Percentiles rank a stretch among this genome's conserved stretches.
phyloP scores from a whole-genome alignment of 1,284 basidiomycete genomes.

The Moniliophthora roreri region DNA sequence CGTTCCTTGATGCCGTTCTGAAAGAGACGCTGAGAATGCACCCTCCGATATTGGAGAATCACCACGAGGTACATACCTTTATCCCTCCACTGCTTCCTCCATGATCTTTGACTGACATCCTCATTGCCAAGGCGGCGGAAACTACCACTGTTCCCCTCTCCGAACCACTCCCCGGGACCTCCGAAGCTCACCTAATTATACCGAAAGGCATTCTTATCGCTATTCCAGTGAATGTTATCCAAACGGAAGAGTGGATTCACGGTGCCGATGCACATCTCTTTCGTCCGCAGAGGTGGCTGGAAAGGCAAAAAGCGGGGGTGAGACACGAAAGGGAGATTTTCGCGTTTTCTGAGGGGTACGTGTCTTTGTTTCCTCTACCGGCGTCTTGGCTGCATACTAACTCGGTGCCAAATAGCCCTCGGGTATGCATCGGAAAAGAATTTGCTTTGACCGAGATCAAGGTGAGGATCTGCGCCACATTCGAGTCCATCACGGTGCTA shows the following conservation, averaged over 20 bases:
- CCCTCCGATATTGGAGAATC: conserved; percentile 59
- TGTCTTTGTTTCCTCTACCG: not conserved
- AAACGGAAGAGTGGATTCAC: conserved; percentile 52
- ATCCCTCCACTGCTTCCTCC: not conserved
- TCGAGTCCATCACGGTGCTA: not conserved
- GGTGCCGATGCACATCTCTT: conserved; percentile 57
- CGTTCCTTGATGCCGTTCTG: conserved; percentile 53
- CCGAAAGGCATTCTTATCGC: conserved; percentile 55
- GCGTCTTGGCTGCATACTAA: not conserved
- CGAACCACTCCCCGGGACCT: conserved; percentile 43
- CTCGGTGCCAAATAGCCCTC: conserved; percentile 38
- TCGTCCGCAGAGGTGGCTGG: conserved; percentile 57
- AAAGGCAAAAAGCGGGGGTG: conserved; percentile 29
- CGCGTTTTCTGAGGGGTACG: conserved; percentile 57
- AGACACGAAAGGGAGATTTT: conserved; percentile 44
- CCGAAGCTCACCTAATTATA: conserved; percentile 39
- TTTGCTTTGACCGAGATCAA: conserved; percentile 59
- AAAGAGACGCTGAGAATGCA: conserved; percentile 60
- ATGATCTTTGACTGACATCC: conserved; percentile 6
- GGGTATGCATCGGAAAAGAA: conserved; percentile 53
- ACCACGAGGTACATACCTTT: conserved; percentile 44
- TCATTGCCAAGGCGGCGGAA: conserved; percentile 39
- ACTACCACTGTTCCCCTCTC: conserved; percentile 49
- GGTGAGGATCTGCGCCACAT: conserved; percentile 25
- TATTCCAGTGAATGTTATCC: conserved; percentile 59